phyloP scores from a whole-genome alignment of 768 basidiomycete species.

The Boletus rubescentipes region DNA sequence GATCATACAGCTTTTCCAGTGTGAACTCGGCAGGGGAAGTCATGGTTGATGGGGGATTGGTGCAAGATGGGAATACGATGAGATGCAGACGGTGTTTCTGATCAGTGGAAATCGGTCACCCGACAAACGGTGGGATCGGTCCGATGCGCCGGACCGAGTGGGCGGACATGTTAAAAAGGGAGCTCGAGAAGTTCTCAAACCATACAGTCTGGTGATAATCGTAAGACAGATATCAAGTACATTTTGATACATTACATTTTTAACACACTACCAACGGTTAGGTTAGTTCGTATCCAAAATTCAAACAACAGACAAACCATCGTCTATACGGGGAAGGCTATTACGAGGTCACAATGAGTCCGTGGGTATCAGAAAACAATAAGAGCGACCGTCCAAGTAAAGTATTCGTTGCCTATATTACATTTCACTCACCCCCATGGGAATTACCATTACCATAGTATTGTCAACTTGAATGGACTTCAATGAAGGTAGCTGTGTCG shows the following conservation, averaged over 20 bases:
- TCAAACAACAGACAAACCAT: conserved; percentile 6
- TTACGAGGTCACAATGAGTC: conserved; percentile 1
- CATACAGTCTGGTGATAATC: background rate
- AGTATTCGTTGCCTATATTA: background rate
- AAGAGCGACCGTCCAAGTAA: conserved; percentile 7
- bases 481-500: conserved; percentile 11
- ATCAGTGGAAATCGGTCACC: no score
- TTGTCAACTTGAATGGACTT: conserved; percentile 15
- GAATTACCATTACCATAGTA: background rate
- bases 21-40: conserved; percentile 23
- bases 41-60: conserved; percentile 17
- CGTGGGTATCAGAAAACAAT: background rate
- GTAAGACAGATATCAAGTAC: background rate
- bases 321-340: background rate
- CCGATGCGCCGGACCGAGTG: no score
- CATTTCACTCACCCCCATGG: conserved; percentile 9
- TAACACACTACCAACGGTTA: background rate
- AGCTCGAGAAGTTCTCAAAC: background rate
- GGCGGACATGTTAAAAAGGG: no score
- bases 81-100: no score
- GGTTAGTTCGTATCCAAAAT: conserved; percentile 1
- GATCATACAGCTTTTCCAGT: conserved; percentile 41
- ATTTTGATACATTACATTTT: background rate
- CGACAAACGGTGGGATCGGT: no score
- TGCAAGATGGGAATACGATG: background rate